phyloP scores from a whole-genome alignment of 768 basidiomycete genomes.

The Lanmaoa rubissima region DNA sequence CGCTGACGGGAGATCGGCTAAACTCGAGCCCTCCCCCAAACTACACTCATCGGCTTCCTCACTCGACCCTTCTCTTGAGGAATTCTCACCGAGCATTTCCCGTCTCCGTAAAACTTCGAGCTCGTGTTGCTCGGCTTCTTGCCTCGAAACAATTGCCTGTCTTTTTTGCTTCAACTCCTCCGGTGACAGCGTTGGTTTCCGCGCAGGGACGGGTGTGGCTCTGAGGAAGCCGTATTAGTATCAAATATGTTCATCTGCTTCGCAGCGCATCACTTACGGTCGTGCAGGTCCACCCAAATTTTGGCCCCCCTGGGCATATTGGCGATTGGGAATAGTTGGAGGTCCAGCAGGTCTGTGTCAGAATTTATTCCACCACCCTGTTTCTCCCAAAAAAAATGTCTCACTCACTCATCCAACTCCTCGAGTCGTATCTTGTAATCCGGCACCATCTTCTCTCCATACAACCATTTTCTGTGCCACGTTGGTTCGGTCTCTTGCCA shows the following conservation, averaged over 20 bases:
- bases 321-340: neutral
- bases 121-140: conserved; percentile 13
- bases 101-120: neutral
- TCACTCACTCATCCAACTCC: conserved; percentile 4
- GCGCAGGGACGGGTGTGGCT: neutral
- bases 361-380: neutral
- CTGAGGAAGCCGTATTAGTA: neutral
- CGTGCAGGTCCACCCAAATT: neutral
- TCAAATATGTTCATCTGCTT: neutral
- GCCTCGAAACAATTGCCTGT: conserved; percentile 11
- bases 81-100: neutral
- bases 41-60: neutral
- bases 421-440: neutral
- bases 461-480: conserved; percentile 29
- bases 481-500: conserved; percentile 25
- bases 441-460: conserved; percentile 9
- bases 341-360: conserved; percentile 10
- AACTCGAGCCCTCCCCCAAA: neutral
- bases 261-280: conserved; percentile 2
- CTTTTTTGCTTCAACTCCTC: conserved; percentile 7
- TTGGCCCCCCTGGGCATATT: neutral
- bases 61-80: neutral
- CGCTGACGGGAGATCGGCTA: neutral
- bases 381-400: neutral
- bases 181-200: neutral